Base-by-base conservation (phyloP, 768 basidiomycete genomes). In the Leccinellum rugosiceps region DNA sequence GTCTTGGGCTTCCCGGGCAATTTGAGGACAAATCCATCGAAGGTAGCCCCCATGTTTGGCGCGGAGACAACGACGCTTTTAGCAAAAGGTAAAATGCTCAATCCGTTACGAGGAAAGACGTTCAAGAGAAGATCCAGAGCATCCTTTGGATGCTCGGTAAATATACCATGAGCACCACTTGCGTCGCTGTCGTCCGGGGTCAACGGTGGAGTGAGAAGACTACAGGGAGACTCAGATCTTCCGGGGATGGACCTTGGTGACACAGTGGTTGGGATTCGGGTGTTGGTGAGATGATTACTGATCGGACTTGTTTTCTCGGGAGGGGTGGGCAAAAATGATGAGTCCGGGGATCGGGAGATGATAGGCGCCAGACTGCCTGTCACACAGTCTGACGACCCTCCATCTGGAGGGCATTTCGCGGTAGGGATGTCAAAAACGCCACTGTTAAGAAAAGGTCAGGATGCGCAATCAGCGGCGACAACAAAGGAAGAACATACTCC, bases 331-430 rank as follows among this genome's bases (percentile, higher is more conserved):
- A 69, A 74, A 63, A 61, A 65, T 47, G 62, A 67, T 52, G 72
- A 69, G 59, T 65, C 61, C 57, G 77, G 75, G 64, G 77, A 72
- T 74, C 76, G 73, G 69, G 82, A 77, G 66, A 78, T 74, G 60
- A 73, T 75, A 70, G 79, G 78, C 91, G 90, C 83, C 86, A 83
- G 82, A 78, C 85, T 82, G 89, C 83, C 92, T 94, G 88, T 94
- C 92, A 94, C 92, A 84, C 90, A 87, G 82, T 83, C 85, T 80
- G 84, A 86, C 90, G 92, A 94, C 92, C 92, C 92, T 88, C 92
- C 71, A 72, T 90, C 87, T 66, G 90, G 91, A 90, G 91, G 92
- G 92, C 92, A 94, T 94, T 94, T 94, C 63, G 76, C 76, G 68
- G 82, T 86, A 65, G 91, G 90, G 81, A 78, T 80, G 91, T 94